These are phyloP conservation scores for Eucalyptus tenuipes DNA, from an alignment of 345 rosid genomes.

Conservation along the genomic window DNA sequence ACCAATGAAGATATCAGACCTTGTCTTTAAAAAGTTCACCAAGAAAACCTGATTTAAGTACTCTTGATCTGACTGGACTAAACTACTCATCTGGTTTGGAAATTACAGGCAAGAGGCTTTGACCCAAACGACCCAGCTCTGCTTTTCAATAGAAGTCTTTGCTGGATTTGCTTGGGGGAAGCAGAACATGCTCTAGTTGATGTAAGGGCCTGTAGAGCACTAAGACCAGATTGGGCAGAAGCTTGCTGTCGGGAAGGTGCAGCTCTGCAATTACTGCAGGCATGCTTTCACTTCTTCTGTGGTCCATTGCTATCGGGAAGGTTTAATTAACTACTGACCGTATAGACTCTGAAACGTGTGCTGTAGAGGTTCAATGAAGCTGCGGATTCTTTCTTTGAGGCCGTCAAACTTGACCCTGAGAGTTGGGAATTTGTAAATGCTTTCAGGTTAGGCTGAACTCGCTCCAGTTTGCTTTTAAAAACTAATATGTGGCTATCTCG, in stretches of 20 bases:
- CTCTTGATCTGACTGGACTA: background rate
- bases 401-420: slow-evolving; percentile 68
- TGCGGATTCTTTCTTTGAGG: slow-evolving; percentile 75
- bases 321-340: background rate
- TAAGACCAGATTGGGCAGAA: slow-evolving; percentile 78
- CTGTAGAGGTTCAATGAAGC: slow-evolving; percentile 78
- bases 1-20: background rate
- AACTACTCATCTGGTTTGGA: background rate
- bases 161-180: slow-evolving; percentile 70
- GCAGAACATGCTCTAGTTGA: slow-evolving; percentile 74
- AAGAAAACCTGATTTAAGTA: background rate
- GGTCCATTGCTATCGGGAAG: background rate
- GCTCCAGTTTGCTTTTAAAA: background rate
- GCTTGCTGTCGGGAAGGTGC: slow-evolving; percentile 93
- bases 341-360: background rate
- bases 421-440: slow-evolving; percentile 26
- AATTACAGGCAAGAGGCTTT: slow-evolving; percentile 67
- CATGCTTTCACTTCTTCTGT: background rate
- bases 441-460: background rate
- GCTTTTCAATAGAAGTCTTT: slow-evolving; percentile 77
- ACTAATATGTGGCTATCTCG: background rate
- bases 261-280: slow-evolving; percentile 54
- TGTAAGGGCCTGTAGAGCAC: slow-evolving; percentile 61
- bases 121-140: slow-evolving; percentile 67
- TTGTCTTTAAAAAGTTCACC: background rate